phyloP scores from a whole-genome alignment of 768 basidiomycete species.

The Lactifluus pinguis region DNA sequence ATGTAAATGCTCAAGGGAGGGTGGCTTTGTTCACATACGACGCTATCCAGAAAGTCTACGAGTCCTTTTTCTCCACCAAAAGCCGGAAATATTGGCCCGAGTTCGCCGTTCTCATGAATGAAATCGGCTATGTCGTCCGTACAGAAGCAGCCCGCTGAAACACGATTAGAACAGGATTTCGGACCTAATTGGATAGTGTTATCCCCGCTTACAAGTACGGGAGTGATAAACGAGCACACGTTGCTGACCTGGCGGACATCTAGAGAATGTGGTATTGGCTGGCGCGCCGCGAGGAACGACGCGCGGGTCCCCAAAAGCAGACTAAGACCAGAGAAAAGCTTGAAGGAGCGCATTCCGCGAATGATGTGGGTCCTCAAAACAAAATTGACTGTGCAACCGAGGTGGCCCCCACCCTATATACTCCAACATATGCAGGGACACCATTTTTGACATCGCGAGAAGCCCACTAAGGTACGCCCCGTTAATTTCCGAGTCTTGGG shows the following conservation, averaged over 20 bases:
- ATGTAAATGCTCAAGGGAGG: not conserved
- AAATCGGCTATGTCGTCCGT: too few species aligned
- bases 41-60: constrained; percentile 24
- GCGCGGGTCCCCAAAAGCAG: constrained; percentile 7
- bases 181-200: too few species aligned
- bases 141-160: constrained; percentile 37
- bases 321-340: not conserved
- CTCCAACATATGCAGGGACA: too few species aligned
- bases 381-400: not conserved
- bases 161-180: not conserved
- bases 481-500: too few species aligned
- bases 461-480: too few species aligned
- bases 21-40: constrained; percentile 25
- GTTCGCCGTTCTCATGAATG: too few species aligned
- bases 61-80: constrained; percentile 28
- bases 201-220: too few species aligned
- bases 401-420: too few species aligned
- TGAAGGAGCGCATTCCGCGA: constrained; percentile 11
- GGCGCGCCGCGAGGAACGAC: constrained; percentile 1
- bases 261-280: not conserved
- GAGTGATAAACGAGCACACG: constrained; percentile 31
- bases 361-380: too few species aligned
- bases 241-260: constrained; percentile 26
- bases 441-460: too few species aligned
- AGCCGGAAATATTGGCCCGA: not conserved